Conservation (phyloP, 768 basidiomycete genomes). For the Cystofilobasidium capitatum region DNA sequence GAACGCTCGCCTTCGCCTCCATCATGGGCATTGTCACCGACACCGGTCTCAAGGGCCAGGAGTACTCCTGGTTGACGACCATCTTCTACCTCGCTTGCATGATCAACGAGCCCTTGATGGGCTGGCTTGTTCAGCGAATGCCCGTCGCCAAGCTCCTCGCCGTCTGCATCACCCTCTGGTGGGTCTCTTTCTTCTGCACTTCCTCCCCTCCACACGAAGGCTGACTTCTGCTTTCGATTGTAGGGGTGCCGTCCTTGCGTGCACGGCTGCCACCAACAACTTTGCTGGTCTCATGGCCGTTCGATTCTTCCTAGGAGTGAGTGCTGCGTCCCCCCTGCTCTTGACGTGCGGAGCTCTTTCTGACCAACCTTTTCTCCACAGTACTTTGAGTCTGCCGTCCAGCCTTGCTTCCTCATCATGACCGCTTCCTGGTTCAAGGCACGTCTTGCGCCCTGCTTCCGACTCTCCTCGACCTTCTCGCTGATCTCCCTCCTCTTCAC, state of each 20-base stretch:
- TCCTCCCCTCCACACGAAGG: too few relatives aligned
- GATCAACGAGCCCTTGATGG: constrained; percentile 46
- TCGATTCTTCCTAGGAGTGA: constrained; percentile 41
- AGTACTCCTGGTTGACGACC: constrained; percentile 37
- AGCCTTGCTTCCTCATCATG: constrained; percentile 35
- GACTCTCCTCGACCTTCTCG: too few relatives aligned
- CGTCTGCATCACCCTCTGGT: constrained; percentile 42
- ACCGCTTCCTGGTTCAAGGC: constrained; percentile 52
- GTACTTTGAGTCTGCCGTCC: constrained; percentile 24
- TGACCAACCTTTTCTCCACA: too few relatives aligned
- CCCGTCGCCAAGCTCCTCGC: constrained; percentile 46
- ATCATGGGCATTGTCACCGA: constrained; percentile 39
- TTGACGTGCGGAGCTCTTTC: too few relatives aligned
- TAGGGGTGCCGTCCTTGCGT: constrained; percentile 45
- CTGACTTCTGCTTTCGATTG: too few relatives aligned
- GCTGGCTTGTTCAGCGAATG: constrained; percentile 46
- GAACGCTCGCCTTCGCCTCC: constrained; percentile 31
- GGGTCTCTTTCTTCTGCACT: too few relatives aligned
- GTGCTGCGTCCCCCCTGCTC: too few relatives aligned
- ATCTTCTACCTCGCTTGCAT: constrained; percentile 29
- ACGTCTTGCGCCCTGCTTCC: too few relatives aligned
- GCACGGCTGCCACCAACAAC: constrained; percentile 46
- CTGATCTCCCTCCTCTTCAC: too few relatives aligned
- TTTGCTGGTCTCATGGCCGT: constrained; percentile 43
- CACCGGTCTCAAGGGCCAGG: constrained; percentile 45